These are phyloP conservation scores for Naematelia aurantialba DNA, from an alignment of 768 basidiomycete species.

Conservation along the genomic window DNA sequence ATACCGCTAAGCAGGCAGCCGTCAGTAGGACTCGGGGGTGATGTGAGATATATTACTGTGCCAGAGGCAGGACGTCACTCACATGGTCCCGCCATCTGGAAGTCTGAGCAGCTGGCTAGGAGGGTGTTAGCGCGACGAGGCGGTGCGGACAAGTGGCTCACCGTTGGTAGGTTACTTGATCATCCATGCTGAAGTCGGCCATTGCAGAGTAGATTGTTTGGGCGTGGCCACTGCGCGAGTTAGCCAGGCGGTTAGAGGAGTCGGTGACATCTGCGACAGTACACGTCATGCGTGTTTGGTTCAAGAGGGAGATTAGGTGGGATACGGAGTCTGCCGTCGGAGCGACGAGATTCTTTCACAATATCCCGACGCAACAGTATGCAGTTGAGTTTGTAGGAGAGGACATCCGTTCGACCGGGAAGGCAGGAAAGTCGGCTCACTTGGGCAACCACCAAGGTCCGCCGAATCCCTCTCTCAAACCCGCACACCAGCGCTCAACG, in stretches of 20 bases:
- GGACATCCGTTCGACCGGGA: not conserved
- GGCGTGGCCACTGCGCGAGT: constrained; percentile 47
- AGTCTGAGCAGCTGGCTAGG: constrained; percentile 20
- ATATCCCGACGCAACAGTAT: too few relatives aligned
- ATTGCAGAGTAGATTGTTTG: constrained; percentile 52
- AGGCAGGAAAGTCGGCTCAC: constrained; percentile 24
- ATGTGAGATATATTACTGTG: not conserved
- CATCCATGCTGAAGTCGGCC: constrained; percentile 51
- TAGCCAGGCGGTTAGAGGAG: not conserved
- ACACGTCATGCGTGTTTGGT: too few relatives aligned
- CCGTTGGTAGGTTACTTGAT: constrained; percentile 52
- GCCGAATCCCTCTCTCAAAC: constrained; percentile 39
- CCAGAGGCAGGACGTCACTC: constrained; percentile 8
- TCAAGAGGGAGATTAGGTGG: too few relatives aligned
- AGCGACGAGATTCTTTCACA: too few relatives aligned
- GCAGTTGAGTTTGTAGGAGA: not conserved
- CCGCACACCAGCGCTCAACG: not conserved
- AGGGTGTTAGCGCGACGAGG: not conserved
- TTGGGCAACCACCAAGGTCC: constrained; percentile 51
- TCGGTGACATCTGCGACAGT: too few relatives aligned
- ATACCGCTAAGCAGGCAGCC: constrained; percentile 35
- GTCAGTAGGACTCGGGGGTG: too few relatives aligned
- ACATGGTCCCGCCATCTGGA: constrained; percentile 54
- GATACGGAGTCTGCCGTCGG: too few relatives aligned
- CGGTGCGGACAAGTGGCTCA: too few relatives aligned